Conservation (phyloP, 345 rosid species). For the Trapa bicornis region DNA sequence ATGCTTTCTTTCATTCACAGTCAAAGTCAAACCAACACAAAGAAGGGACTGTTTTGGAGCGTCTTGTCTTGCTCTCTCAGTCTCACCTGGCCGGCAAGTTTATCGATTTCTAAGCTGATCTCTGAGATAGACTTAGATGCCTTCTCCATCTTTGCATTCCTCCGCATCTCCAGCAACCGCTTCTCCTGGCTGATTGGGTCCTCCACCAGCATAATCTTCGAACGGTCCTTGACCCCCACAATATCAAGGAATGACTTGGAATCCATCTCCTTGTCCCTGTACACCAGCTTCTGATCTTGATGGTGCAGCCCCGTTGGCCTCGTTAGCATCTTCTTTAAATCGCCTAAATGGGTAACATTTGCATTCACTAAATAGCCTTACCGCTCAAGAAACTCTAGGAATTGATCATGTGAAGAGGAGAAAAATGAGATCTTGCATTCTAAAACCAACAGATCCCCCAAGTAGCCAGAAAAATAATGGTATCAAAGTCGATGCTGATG, state of each 20-base stretch:
- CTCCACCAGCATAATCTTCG: slow-evolving; percentile 74
- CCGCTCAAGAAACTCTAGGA: too few species aligned
- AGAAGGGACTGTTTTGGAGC: background rate
- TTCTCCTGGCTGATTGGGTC: slow-evolving; percentile 89
- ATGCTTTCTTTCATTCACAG: background rate
- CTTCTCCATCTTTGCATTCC: slow-evolving; percentile 75
- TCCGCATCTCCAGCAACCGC: slow-evolving; percentile 69
- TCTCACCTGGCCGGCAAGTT: slow-evolving; percentile 72
- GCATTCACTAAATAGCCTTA: too few species aligned
- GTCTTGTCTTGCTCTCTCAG: background rate
- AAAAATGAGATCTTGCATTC: too few species aligned
- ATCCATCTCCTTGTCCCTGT: slow-evolving; percentile 90
- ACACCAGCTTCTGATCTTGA: slow-evolving; percentile 83
- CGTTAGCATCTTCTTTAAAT: slow-evolving; percentile 81
- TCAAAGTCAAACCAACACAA: too few species aligned
- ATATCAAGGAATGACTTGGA: slow-evolving; percentile 78
- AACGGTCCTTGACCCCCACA: slow-evolving; percentile 80
- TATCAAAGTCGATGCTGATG: too few species aligned
- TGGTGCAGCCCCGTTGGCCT: slow-evolving; percentile 88
- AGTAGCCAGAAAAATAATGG: too few species aligned
- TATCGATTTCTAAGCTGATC: slow-evolving; percentile 81
- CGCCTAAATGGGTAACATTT: slow-evolving; percentile 38
- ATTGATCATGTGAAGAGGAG: too few species aligned
- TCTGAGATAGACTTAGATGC: slow-evolving; percentile 79
- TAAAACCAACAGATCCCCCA: too few species aligned